Base-by-base conservation (phyloP, 2,329 filamentous ascomycete genomes). In the Claviceps sp. region DNA sequence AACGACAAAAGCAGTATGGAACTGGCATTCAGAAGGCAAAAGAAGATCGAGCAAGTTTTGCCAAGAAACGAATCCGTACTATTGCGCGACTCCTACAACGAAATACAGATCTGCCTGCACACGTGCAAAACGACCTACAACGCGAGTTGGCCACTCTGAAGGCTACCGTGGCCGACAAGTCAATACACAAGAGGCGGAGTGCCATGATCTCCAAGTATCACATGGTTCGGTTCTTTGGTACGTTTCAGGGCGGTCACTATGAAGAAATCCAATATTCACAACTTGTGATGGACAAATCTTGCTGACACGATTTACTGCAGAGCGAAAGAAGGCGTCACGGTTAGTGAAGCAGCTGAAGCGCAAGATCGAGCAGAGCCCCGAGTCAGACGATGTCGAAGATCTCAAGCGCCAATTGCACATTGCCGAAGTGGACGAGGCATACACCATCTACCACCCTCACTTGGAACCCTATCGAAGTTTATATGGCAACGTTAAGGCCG, bases 171-270 rank as follows among this genome's bases (percentile, higher is more conserved):
- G 72, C 68, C 4, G 74, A 78, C 55, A 73, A 77, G 47, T 71
- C 78, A 53, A 73, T 75, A 53, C 79, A 81, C 59, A 82, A 80
- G 68, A 75, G 74, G 62, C 76, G 80, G 57, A 76, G 75, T 59
- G 75, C 80, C 53, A 87, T 90, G 78, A 88, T 90, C 55, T 74
- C 74, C 49, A 85, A 83, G 65, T 93, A 89, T 60, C 86, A 91
- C 64, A 90, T 88, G 78, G 80, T 91, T 49, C 75, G 87, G 29
- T 93, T 93, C 64, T 91, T 91, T 66, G 87, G 86, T 86, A 72
- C 11, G 57, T 42, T 50, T 3, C 4, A 34, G 29, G 29, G 29
- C 29, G 29, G 29, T 11, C 29, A 34, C 29, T 34, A 11, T 11
- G 29, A 34, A 11, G 29, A 11, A 4, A 11, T 34, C 4, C 9